Evolutionary conservation across 2,329 filamentous ascomycete genomes (phyloP), one percentile per base, ranked within the genome.

Genomic region (Elsinoe perseae): DNA sequence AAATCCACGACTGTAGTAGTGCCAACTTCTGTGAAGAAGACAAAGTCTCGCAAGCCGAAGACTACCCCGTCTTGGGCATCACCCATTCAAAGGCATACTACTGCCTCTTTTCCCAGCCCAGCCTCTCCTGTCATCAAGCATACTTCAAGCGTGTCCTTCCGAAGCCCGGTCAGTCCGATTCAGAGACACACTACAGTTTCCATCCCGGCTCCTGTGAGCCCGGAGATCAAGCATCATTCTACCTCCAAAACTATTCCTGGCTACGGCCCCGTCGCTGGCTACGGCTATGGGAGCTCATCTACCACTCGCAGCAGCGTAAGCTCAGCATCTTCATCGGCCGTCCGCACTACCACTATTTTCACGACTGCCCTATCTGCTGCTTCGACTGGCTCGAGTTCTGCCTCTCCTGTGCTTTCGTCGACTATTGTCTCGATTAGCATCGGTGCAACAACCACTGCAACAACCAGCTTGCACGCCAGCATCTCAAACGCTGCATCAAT

Each of bases 1-100:
- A 36, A 36, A 30, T 42, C 36, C 5, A 42, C 14, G 5, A 6
- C 27, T 14, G 21, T 12, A 4, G 28, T 20, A 12, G 21, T 20
- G 28, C 12, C 28, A 7, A n/a, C 46, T 3, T 4, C 43, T 36
- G 25, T n/a, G 16, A 23, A 34, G 30, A 14, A n/a, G 28, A 52
- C 28, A 28, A 52, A 36, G 48, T 30, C 44, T 10, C 12, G 16
- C n/a, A 52, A 52, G n/a, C 8, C 48, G 3, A 52, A 52, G 48
- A 38, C 28, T 16, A 34, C 48, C 14, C n/a, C 32, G 12, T 52
- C 48, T 14, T 52, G 28, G 28, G 48, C 48, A 21, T 52, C 48
- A 1, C 48, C 48, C 20, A 52, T 52, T 12, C 25, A 36, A 10
- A 8, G 48, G 10, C 48, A 52, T 20, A 52, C 48, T 3, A 36